These are phyloP conservation scores for Pleurotus giganteus DNA, from an alignment of 768 basidiomycete species.

Conservation along the genomic window DNA sequence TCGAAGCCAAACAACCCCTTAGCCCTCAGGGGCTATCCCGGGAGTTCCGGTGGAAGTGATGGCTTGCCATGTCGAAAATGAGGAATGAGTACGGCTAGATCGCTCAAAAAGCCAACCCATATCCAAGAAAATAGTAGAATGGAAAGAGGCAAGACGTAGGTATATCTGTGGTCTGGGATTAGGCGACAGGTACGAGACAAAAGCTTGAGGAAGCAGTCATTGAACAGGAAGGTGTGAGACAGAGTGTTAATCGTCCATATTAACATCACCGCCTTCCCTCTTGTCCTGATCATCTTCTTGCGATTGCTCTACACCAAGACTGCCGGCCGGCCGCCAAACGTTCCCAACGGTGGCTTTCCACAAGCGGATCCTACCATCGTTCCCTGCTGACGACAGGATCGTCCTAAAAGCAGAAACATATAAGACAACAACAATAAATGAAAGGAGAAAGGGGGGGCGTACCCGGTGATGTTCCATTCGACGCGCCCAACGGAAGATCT, in stretches of 20 bases:
- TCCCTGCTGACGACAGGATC: constrained; percentile 78
- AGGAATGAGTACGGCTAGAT: too few relatives aligned
- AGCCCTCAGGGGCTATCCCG: too few relatives aligned
- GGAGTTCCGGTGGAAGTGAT: too few relatives aligned
- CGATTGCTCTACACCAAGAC: constrained; percentile 72
- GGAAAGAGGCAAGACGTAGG: too few relatives aligned
- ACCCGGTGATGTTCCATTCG: constrained; percentile 95
- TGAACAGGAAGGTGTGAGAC: neutral
- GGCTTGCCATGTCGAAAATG: too few relatives aligned
- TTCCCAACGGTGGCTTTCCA: constrained; percentile 85
- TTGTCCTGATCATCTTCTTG: constrained; percentile 29
- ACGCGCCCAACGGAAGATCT: constrained; percentile 81
- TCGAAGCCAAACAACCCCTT: too few relatives aligned
- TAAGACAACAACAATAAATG: neutral
- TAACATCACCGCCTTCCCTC: constrained; percentile 34
- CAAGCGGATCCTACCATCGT: constrained; percentile 77
- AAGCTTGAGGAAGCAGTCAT: too few relatives aligned
- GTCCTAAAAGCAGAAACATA: constrained; percentile 46
- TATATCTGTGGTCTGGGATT: too few relatives aligned
- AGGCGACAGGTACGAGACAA: too few relatives aligned
- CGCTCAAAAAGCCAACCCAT: too few relatives aligned
- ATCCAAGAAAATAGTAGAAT: too few relatives aligned
- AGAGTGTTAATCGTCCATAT: constrained; percentile 33
- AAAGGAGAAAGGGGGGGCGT: constrained; percentile 12
- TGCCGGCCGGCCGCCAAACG: too few relatives aligned